phyloP scores from a whole-genome alignment of 257 asterid genomes.

The Primulina huaijiensis region DNA sequence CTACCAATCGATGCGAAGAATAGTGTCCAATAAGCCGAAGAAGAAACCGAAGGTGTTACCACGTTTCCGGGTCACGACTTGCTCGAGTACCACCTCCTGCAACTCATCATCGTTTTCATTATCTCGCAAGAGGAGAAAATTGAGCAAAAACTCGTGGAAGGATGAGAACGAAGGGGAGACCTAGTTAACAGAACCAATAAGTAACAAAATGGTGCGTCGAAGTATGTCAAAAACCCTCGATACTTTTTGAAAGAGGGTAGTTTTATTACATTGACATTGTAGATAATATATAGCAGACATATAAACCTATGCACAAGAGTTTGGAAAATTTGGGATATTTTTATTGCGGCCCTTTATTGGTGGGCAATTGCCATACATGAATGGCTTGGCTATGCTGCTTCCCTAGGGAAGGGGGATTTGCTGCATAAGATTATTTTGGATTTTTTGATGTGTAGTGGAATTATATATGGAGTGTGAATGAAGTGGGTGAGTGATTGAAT shows the following conservation, averaged over 20 bases:
- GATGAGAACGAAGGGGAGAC: slow-evolving; percentile 52
- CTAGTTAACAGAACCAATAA: slow-evolving; percentile 24
- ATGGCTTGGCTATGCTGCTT: slow-evolving; percentile 59
- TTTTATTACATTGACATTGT: slow-evolving; percentile 50
- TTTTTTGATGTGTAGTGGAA: slow-evolving; percentile 42
- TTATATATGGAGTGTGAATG: slow-evolving; percentile 18
- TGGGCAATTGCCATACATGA: slow-evolving; percentile 39
- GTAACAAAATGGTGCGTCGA: slow-evolving; percentile 38
- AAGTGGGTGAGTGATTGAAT: slow-evolving; percentile 38
- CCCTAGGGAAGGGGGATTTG: slow-evolving; percentile 73
- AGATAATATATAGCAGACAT: slow-evolving; percentile 39
- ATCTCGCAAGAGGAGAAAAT: slow-evolving; percentile 64
- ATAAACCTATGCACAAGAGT: slow-evolving; percentile 33
- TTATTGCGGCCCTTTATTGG: slow-evolving; percentile 31
- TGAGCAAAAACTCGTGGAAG: slow-evolving; percentile 48
- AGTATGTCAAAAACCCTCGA: slow-evolving; percentile 51
- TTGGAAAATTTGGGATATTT: slow-evolving; percentile 32
- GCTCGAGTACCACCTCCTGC: slow-evolving; percentile 41
- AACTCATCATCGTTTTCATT: slow-evolving; percentile 47
- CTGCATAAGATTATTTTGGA: slow-evolving; percentile 50
- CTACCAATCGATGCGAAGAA: slow-evolving; percentile 42
- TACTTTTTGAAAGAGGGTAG: slow-evolving; percentile 48
- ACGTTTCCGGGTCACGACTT: slow-evolving; percentile 71
- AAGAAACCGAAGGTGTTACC: slow-evolving; percentile 68
- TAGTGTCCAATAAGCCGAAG: slow-evolving; percentile 27